These are phyloP conservation scores for Microsporum ferrugineum DNA, from an alignment of 2,329 filamentous ascomycete genomes.

Conservation along the genomic window DNA sequence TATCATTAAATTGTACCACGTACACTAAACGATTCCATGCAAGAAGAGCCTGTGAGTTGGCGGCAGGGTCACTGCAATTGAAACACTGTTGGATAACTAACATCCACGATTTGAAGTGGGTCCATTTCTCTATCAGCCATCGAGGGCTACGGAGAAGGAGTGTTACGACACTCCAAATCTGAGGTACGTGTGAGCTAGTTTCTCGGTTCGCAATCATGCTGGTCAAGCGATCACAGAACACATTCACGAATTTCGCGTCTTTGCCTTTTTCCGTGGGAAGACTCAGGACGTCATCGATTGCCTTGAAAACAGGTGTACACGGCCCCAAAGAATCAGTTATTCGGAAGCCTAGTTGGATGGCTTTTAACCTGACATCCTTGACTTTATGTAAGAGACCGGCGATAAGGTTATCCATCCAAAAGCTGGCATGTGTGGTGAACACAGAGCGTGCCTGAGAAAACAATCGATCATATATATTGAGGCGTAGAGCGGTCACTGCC, in stretches of 20 bases:
- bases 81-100: constrained; percentile 71
- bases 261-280: constrained; percentile 39
- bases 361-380: constrained; percentile 62
- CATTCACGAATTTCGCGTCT: constrained; percentile 54
- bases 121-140: constrained; percentile 53
- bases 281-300: constrained; percentile 46
- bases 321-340: constrained; percentile 58
- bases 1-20: constrained; percentile 53
- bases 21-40: constrained; percentile 82
- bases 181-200: constrained; percentile 54
- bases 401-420: constrained; percentile 77
- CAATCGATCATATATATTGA: constrained; percentile 68
- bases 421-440: constrained; percentile 57
- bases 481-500: constrained; percentile 63
- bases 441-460: constrained; percentile 56
- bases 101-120: constrained; percentile 63
- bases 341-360: constrained; percentile 62
- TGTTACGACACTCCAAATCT: constrained; percentile 77
- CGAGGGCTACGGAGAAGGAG: constrained; percentile 58
- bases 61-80: constrained; percentile 60
- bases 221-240: constrained; percentile 55
- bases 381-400: constrained; percentile 64
- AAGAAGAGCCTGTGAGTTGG: constrained; percentile 64
- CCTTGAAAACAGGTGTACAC: constrained; percentile 55
- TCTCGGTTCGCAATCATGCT: constrained; percentile 53